A percentile compares a stretch with the other conserved stretches of the same genome.
These are phyloP conservation scores for Schwanniomyces vanrijiae DNA, from an alignment of 805 yeast genomes.

Conservation along the genomic window DNA sequence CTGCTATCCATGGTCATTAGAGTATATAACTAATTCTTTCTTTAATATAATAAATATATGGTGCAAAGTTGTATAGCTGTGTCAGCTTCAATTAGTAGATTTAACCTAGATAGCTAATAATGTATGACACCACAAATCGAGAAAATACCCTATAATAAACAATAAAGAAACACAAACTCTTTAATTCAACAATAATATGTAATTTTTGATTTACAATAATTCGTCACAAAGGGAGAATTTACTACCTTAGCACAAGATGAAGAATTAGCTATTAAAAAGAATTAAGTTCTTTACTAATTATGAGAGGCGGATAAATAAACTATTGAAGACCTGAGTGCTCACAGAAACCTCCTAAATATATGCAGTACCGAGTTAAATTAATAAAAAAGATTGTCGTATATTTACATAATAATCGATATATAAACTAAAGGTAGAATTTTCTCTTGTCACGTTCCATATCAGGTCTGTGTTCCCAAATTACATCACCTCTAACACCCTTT, in stretches of 20 bases:
- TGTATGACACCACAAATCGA: neutral
- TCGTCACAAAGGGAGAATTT: neutral
- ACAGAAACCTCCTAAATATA: neutral
- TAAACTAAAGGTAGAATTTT: conserved; percentile 73
- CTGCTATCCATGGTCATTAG: conserved; percentile 54
- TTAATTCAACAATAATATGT: neutral
- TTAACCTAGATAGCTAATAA: neutral
- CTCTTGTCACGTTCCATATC: conserved; percentile 96
- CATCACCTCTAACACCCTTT: conserved; percentile 86
- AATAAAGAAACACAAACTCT: neutral
- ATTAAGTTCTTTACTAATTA: neutral
- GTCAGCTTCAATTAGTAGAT: neutral
- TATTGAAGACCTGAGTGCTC: neutral
- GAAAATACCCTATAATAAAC: neutral
- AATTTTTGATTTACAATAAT: neutral
- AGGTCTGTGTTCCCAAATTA: conserved; percentile 95
- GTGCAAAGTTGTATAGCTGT: neutral
- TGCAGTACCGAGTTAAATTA: conserved; percentile 4
- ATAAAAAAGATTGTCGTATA: conserved; percentile 1
- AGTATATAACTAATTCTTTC: neutral
- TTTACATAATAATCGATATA: conserved; percentile 7
- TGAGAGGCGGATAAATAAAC: neutral
- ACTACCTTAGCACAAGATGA: neutral
- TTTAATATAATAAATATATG: neutral
- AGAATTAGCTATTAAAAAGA: neutral